phyloP scores from a whole-genome alignment of 2,329 filamentous ascomycete species.

The Trichoderma sp. region DNA sequence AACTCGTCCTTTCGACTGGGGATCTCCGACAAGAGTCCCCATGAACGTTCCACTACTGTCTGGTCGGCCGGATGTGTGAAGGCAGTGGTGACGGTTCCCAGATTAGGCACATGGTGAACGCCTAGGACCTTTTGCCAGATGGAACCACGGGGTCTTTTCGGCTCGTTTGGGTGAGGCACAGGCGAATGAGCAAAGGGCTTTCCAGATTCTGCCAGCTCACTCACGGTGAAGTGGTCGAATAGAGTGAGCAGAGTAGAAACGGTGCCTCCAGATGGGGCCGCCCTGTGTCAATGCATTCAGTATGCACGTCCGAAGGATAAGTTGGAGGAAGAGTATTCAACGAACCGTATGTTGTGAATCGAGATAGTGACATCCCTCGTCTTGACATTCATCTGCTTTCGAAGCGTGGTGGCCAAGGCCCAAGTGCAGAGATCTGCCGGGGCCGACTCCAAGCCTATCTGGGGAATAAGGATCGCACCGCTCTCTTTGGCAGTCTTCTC shows the following conservation, averaged over 20 bases:
- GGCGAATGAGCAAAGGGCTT: conserved; percentile 62
- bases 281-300: conserved; percentile 29
- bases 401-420: conserved; percentile 54
- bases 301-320: not conserved
- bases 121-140: conserved; percentile 54
- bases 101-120: conserved; percentile 49
- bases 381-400: conserved; percentile 51
- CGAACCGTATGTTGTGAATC: conserved; percentile 48
- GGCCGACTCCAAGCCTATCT: conserved; percentile 64
- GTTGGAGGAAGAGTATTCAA: not conserved
- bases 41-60: conserved; percentile 61
- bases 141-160: conserved; percentile 35
- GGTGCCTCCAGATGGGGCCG: conserved; percentile 64
- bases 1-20: conserved; percentile 49
- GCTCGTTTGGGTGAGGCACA: conserved; percentile 47
- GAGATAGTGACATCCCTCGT: conserved; percentile 59
- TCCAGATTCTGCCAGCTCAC: conserved; percentile 50
- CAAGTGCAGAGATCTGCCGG: conserved; percentile 63
- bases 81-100: conserved; percentile 60
- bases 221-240: conserved; percentile 55
- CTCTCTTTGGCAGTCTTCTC: conserved; percentile 53
- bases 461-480: conserved; percentile 63
- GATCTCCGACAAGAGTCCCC: conserved; percentile 59
- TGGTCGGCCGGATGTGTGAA: conserved; percentile 53
- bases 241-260: conserved; percentile 66